These are phyloP conservation scores for Nymphaea thermarum DNA, from an alignment of 164 flowering plant genomes.

Conservation along the genomic window DNA sequence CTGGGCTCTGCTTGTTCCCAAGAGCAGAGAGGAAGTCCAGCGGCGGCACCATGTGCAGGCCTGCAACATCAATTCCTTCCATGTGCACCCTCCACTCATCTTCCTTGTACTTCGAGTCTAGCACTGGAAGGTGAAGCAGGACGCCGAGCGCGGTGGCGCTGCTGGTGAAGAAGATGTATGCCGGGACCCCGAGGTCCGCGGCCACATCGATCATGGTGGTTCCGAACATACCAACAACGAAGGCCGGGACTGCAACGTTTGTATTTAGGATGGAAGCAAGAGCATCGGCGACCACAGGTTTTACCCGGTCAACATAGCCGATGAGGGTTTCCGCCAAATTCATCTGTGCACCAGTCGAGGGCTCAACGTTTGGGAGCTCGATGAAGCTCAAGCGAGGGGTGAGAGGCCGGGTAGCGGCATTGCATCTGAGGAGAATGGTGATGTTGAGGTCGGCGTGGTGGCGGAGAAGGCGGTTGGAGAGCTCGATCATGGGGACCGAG, in stretches of 20 bases:
- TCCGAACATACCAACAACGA: not conserved
- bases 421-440: not conserved
- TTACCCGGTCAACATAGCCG: not conserved
- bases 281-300: not conserved
- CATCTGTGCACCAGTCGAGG: not conserved
- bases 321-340: not conserved
- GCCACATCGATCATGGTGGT: not conserved
- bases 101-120: not conserved
- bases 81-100: not conserved
- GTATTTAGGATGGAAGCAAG: not conserved
- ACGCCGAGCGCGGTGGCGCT: not conserved
- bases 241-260: not conserved
- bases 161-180: not conserved
- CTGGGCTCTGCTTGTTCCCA: not conserved
- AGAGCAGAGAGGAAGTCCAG: not conserved
- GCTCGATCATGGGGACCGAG: not conserved
- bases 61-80: not conserved
- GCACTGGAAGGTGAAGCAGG: not conserved
- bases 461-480: not conserved
- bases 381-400: not conserved
- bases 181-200: not conserved
- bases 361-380: not conserved
- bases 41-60: not conserved
- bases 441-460: not conserved
- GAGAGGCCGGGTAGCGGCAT: not conserved